A percentile compares a stretch with the other conserved stretches of the same genome.
Evolutionary conservation across 2,329 filamentous ascomycete genomes (phyloP).

Genomic region (Talaromyces amestolkiae): DNA sequence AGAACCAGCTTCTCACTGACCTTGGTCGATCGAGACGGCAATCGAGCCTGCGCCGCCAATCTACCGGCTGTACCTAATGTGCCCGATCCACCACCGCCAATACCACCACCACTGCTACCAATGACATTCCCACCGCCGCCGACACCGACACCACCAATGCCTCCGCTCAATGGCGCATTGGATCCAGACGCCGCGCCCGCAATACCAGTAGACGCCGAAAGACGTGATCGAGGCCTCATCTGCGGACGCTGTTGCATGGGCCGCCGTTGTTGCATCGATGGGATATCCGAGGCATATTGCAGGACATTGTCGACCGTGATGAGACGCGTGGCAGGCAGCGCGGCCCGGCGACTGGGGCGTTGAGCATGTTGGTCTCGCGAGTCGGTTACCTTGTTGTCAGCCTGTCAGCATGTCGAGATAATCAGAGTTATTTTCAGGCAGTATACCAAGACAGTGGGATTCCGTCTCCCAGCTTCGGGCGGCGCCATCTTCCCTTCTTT

Average conservation of each 20-base stretch:
- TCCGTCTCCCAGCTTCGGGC: slow-evolving; percentile 36
- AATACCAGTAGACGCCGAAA: slow-evolving; percentile 26
- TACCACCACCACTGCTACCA: slow-evolving; percentile 7
- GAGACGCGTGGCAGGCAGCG: slow-evolving; percentile 60
- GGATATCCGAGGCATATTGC: slow-evolving; percentile 90
- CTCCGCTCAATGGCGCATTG: neutral
- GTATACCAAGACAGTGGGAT: slow-evolving; percentile 46
- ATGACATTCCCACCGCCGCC: neutral
- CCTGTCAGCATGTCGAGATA: neutral
- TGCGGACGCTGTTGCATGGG: slow-evolving; percentile 48
- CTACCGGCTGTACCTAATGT: slow-evolving; percentile 57
- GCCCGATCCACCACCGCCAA: slow-evolving; percentile 24
- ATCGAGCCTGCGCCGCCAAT: slow-evolving; percentile 54
- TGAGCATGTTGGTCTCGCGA: slow-evolving; percentile 41
- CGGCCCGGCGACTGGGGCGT: slow-evolving; percentile 32
- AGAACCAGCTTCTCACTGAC: slow-evolving; percentile 96
- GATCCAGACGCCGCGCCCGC: neutral
- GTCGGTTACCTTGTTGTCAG: slow-evolving; percentile 40
- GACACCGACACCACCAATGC: slow-evolving; percentile 6
- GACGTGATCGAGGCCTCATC: slow-evolving; percentile 32
- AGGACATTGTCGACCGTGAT: slow-evolving; percentile 92
- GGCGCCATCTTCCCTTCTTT: slow-evolving; percentile 15
- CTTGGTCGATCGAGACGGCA: slow-evolving; percentile 87
- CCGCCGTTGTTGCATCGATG: slow-evolving; percentile 82
- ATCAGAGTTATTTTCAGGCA: neutral